Evolutionary conservation across 2,329 filamentous ascomycete species (phyloP).

Genomic region (Fusarium bactridioides): DNA sequence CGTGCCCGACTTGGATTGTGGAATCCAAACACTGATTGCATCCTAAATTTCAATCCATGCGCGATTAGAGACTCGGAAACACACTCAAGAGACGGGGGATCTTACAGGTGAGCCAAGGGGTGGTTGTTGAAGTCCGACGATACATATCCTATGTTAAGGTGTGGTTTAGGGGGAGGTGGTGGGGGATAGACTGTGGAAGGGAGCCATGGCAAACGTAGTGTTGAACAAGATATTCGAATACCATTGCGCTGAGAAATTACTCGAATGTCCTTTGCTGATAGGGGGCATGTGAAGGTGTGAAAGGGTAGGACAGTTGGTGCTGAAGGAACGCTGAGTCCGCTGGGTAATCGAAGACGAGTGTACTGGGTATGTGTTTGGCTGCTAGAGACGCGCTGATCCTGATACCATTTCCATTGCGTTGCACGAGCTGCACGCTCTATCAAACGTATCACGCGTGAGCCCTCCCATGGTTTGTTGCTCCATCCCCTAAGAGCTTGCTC

Average conservation of each 20-base stretch:
- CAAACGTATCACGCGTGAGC: constrained; percentile 81
- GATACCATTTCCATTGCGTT: constrained; percentile 86
- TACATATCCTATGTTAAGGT: constrained; percentile 92
- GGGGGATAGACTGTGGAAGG: constrained; percentile 83
- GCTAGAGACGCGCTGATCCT: constrained; percentile 75
- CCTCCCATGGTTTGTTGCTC: constrained; percentile 85
- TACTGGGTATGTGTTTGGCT: constrained; percentile 67
- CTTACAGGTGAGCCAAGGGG: constrained; percentile 85
- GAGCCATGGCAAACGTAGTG: constrained; percentile 86
- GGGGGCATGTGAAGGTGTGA: constrained; percentile 94
- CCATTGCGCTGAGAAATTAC: constrained; percentile 96
- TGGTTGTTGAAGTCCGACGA: constrained; percentile 99
- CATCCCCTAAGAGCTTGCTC: constrained; percentile 61
- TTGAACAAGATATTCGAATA: constrained; percentile 89
- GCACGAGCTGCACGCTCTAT: constrained; percentile 84
- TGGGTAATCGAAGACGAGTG: constrained; percentile 75
- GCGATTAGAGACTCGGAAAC: constrained; percentile 5
- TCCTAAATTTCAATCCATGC: constrained; percentile 53
- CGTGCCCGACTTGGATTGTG: constrained; percentile 78
- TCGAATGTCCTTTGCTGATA: constrained; percentile 90
- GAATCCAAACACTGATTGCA: constrained; percentile 98
- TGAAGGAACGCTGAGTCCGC: constrained; percentile 77
- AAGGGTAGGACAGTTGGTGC: constrained; percentile 96
- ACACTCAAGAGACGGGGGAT: not conserved
- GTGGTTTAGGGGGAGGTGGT: constrained; percentile 80